A percentile compares a stretch with the other conserved stretches of the same genome.
phyloP scores from a whole-genome alignment of 257 asterid species.

The Petunia secreta region DNA sequence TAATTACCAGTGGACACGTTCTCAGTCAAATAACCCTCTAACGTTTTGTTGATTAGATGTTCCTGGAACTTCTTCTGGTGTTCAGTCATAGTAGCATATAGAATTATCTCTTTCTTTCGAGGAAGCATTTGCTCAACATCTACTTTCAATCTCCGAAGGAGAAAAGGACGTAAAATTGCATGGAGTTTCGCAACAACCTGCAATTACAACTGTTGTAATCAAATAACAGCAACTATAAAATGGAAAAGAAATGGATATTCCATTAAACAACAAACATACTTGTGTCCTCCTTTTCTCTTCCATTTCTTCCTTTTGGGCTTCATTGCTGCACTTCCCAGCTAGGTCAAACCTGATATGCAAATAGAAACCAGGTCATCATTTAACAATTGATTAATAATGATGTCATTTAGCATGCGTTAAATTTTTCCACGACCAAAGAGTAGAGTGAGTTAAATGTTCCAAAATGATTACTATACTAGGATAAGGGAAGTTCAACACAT shows the following conservation, averaged over 20 bases:
- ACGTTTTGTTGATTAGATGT: conserved; percentile 76
- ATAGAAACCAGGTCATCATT: conserved; percentile 18
- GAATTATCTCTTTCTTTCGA: conserved; percentile 85
- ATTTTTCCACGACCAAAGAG: conserved; percentile 13
- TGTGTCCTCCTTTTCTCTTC: conserved; percentile 91
- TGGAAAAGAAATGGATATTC: conserved; percentile 3
- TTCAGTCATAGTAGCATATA: conserved; percentile 86
- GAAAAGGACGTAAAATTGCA: conserved; percentile 92
- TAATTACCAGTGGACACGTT: conserved; percentile 53
- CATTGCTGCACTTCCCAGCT: conserved; percentile 76
- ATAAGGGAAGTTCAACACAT: not conserved
- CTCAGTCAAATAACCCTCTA: conserved; percentile 63
- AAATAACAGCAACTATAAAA: conserved; percentile 22
- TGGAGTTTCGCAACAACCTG: conserved; percentile 97
- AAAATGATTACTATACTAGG: not conserved
- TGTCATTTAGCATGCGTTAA: not conserved
- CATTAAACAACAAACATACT: conserved; percentile 42
- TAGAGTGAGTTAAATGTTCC: conserved; percentile 8
- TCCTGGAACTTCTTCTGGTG: conserved; percentile 87
- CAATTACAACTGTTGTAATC: conserved; percentile 11
- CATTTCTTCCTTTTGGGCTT: conserved; percentile 64
- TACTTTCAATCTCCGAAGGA: conserved; percentile 87
- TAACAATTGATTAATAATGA: not conserved
- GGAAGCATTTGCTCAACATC: conserved; percentile 95
- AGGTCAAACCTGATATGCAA: conserved; percentile 75